A percentile compares a stretch with the other conserved stretches of the same genome.
Conservation (phyloP, 2,329 filamentous ascomycete genomes). For the Beauveria varroae region DNA sequence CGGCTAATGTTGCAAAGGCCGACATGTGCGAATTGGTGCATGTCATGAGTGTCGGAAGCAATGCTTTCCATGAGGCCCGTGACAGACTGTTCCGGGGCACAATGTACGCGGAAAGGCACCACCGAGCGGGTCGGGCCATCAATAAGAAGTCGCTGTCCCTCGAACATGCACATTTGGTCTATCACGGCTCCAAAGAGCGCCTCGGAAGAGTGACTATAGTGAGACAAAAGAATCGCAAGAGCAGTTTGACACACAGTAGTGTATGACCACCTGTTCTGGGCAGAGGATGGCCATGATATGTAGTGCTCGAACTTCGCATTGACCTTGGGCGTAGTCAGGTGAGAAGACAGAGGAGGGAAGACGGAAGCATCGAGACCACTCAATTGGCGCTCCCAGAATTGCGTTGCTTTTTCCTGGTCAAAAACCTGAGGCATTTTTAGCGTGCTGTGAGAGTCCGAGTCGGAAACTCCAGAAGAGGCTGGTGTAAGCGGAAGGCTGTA, state of each 20-base stretch:
- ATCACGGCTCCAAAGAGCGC: neutral
- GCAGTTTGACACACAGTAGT: neutral
- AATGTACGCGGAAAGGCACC: neutral
- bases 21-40: neutral
- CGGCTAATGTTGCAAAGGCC: neutral
- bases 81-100: neutral
- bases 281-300: neutral
- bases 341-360: neutral
- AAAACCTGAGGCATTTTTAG: neutral
- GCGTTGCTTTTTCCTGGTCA: neutral
- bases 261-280: neutral
- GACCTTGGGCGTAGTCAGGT: neutral
- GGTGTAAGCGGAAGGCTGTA: neutral
- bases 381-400: neutral
- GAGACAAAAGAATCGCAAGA: neutral
- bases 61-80: neutral
- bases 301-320: neutral
- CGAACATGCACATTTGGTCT: neutral
- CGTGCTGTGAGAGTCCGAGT: no score
- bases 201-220: neutral
- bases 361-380: neutral
- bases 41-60: neutral
- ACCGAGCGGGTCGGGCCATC: neutral
- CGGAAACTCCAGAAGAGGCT: neutral
- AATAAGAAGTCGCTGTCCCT: neutral